Evolutionary conservation across 2,329 filamentous ascomycete genomes (phyloP).

Genomic region (Penicillium digitatum): DNA sequence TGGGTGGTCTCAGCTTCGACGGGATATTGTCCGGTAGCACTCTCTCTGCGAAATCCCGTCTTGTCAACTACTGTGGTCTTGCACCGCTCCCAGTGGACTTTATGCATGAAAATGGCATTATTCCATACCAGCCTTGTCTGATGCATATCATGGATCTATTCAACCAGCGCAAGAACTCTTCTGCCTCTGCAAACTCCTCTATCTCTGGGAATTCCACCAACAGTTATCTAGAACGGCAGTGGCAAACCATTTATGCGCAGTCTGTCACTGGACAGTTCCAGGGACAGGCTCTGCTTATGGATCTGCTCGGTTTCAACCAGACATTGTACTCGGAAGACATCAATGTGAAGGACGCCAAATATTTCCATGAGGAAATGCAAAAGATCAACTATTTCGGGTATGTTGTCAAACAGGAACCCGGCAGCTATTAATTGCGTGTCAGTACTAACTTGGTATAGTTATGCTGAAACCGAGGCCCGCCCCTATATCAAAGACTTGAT

Average conservation of each 20-base stretch:
- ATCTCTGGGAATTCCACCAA: neutral
- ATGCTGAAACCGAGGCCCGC: constrained; percentile 38
- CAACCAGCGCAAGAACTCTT: constrained; percentile 20
- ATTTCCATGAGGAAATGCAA: constrained; percentile 30
- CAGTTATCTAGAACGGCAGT: constrained; percentile 22
- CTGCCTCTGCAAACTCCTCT: neutral
- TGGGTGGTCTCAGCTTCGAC: constrained; percentile 29
- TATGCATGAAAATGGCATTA: constrained; percentile 25
- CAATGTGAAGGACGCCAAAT: constrained; percentile 25
- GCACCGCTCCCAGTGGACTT: constrained; percentile 29
- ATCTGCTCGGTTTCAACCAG: constrained; percentile 36
- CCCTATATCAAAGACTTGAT: constrained; percentile 38
- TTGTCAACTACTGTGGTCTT: constrained; percentile 32
- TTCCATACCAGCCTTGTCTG: constrained; percentile 32
- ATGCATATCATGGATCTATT: constrained; percentile 32
- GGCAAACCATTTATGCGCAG: constrained; percentile 30
- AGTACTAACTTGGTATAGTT: constrained; percentile 18
- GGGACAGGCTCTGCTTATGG: constrained; percentile 25
- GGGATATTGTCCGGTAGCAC: constrained; percentile 29
- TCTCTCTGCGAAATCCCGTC: constrained; percentile 30
- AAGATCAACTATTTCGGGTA: constrained; percentile 45
- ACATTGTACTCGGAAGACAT: constrained; percentile 30
- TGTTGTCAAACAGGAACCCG: neutral
- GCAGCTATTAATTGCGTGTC: neutral
- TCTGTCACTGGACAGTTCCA: constrained; percentile 30